A percentile compares a stretch with the other conserved stretches of the same genome.
phyloP scores from a whole-genome alignment of 805 yeast genomes.

The Debaryomyces hansenii region DNA sequence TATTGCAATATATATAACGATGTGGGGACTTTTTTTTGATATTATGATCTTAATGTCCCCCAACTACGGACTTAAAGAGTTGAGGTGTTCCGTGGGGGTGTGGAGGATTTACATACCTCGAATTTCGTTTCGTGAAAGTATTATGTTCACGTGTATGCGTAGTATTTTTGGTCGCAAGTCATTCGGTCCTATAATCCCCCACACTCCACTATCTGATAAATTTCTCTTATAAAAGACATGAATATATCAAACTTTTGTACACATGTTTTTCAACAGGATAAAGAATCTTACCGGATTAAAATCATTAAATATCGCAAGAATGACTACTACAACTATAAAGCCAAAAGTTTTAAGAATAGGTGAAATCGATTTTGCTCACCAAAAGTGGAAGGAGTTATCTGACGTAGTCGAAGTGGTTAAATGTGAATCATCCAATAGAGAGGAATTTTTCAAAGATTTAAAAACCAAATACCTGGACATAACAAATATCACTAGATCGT shows the following conservation, averaged over 20 bases:
- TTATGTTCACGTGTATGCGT: neutral
- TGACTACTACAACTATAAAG: conserved; percentile 18
- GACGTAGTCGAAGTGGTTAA: conserved; percentile 40
- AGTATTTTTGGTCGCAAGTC: neutral
- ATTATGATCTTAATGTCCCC: no score
- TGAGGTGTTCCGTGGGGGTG: neutral
- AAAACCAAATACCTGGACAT: conserved; percentile 45
- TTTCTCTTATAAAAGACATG: neutral
- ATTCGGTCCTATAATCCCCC: neutral
- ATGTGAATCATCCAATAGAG: conserved; percentile 34
- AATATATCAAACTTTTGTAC: neutral
- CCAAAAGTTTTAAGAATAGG: conserved; percentile 71
- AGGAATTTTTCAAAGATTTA: conserved; percentile 44
- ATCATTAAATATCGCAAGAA: neutral
- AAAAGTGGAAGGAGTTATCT: conserved; percentile 62
- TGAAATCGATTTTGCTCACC: conserved; percentile 54
- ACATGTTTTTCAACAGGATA: neutral
- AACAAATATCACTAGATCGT: conserved; percentile 52
- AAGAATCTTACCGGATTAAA: neutral
- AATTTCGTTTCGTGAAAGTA: neutral
- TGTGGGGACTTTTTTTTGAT: neutral
- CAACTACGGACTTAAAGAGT: no score
- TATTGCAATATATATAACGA: neutral
- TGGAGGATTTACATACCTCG: neutral
- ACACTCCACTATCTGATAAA: neutral